Evolutionary conservation across 805 yeast genomes (phyloP).

Genomic region (Candida pini): DNA sequence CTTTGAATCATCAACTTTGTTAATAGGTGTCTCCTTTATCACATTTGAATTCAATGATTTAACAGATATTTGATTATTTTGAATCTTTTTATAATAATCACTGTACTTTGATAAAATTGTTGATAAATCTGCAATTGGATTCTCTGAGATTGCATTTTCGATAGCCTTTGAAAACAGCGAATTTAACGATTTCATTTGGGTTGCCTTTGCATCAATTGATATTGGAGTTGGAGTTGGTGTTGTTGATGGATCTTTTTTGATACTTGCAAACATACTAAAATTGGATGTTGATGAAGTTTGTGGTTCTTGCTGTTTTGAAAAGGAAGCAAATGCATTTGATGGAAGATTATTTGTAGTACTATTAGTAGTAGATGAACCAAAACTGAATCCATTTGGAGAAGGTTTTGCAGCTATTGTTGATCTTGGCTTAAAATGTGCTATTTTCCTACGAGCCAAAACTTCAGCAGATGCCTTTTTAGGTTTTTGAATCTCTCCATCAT

Average conservation of each 20-base stretch:
- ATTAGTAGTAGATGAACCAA: constrained; percentile 1
- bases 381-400: constrained; percentile 9
- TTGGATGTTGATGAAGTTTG: background rate
- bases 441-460: constrained; percentile 63
- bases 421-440: constrained; percentile 51
- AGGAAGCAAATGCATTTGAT: constrained; percentile 10
- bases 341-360: constrained; percentile 1
- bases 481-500: constrained; percentile 28
- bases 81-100: constrained; percentile 41
- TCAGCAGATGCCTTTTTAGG: constrained; percentile 50
- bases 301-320: background rate
- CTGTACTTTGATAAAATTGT: constrained; percentile 54
- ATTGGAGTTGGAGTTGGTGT: background rate
- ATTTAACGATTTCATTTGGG: constrained; percentile 60
- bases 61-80: constrained; percentile 20
- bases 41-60: constrained; percentile 8
- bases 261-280: background rate
- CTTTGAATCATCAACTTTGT: background rate
- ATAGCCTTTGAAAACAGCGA: constrained; percentile 50
- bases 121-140: constrained; percentile 51
- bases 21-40: background rate
- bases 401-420: constrained; percentile 16
- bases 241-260: constrained; percentile 3
- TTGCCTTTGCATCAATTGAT: background rate
- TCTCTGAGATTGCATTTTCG: constrained; percentile 32